phyloP scores from a whole-genome alignment of 805 yeast species.

The Starmerella bombicola region DNA sequence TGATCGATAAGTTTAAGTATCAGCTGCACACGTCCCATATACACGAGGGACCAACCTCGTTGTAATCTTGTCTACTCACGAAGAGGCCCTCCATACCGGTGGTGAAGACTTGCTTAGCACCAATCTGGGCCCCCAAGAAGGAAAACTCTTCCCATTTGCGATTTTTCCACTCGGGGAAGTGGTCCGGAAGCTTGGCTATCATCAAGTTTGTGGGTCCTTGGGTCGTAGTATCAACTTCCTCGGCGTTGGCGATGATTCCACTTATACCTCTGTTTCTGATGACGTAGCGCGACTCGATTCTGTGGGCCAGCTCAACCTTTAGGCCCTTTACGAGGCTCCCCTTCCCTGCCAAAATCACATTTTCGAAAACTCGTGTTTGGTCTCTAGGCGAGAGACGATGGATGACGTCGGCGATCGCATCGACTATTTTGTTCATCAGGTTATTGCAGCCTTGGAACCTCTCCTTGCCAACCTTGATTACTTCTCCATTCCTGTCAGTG shows the following conservation, averaged over 20 bases:
- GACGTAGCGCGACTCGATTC: conserved; percentile 45
- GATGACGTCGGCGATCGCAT: conserved; percentile 42
- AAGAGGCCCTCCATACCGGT: conserved; percentile 50
- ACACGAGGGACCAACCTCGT: conserved; percentile 67
- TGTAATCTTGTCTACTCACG: conserved; percentile 56
- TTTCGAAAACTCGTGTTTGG: conserved; percentile 76
- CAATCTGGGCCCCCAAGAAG: conserved; percentile 78
- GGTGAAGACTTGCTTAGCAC: conserved; percentile 72
- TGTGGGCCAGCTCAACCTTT: conserved; percentile 50
- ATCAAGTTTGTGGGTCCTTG: conserved; percentile 76
- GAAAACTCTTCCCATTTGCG: conserved; percentile 61
- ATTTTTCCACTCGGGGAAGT: conserved; percentile 89
- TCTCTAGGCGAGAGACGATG: conserved; percentile 51
- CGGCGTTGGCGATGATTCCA: conserved; percentile 15
- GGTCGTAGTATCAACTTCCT: conserved; percentile 24
- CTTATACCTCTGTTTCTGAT: conserved; percentile 26
- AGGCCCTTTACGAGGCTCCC: conserved; percentile 66
- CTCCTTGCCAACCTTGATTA: conserved; percentile 70
- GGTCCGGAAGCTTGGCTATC: conserved; percentile 66
- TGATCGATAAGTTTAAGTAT: too few species aligned
- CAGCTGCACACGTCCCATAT: conserved; percentile 48
- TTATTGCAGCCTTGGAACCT: conserved; percentile 68
- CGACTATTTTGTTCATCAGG: conserved; percentile 45
- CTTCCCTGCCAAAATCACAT: conserved; percentile 67
- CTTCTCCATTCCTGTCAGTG: conserved; percentile 44